Conservation (phyloP, 441 rosid species). For the Brassica hybrid region DNA sequence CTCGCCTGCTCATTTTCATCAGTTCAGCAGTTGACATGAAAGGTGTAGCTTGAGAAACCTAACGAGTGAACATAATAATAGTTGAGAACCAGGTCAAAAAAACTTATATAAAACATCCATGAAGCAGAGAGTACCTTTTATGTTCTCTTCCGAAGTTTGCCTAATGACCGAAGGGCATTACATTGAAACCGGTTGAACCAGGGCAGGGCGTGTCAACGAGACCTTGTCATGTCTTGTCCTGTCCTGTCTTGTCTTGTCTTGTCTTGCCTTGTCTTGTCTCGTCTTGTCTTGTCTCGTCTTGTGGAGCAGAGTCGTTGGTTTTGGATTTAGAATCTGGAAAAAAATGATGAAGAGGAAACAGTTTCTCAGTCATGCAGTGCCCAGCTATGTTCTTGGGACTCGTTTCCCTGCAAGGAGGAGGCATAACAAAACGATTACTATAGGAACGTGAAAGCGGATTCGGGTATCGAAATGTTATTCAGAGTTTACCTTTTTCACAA, state of each 20-base stretch:
- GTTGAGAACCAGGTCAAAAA: too few relatives aligned
- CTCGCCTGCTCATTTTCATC: constrained; percentile 39
- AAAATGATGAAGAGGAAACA: constrained; percentile 14
- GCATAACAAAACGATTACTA: constrained; percentile 2
- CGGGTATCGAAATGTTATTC: neutral
- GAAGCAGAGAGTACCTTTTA: constrained; percentile 59
- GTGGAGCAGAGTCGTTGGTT: constrained; percentile 47
- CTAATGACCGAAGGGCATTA: too few relatives aligned
- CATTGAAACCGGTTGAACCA: too few relatives aligned
- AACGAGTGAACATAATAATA: too few relatives aligned
- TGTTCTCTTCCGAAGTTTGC: constrained; percentile 45
- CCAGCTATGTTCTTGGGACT: constrained; percentile 41
- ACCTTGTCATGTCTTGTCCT: too few relatives aligned
- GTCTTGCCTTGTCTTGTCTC: too few relatives aligned
- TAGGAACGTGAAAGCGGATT: constrained; percentile 15
- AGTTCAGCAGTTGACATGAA: too few relatives aligned
- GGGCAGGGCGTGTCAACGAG: too few relatives aligned
- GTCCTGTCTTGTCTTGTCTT: too few relatives aligned
- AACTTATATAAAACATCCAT: neutral
- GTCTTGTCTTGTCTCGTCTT: too few relatives aligned
- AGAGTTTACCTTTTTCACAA: constrained; percentile 49
- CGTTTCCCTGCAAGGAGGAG: constrained; percentile 46
- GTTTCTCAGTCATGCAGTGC: constrained; percentile 39
- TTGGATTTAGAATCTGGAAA: constrained; percentile 71
- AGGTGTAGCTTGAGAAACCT: too few relatives aligned